Evolutionary conservation across 2,329 filamentous ascomycete genomes (phyloP), one percentile per base, ranked within the genome.

Genomic region (Alternaria hordeiaustralica): DNA sequence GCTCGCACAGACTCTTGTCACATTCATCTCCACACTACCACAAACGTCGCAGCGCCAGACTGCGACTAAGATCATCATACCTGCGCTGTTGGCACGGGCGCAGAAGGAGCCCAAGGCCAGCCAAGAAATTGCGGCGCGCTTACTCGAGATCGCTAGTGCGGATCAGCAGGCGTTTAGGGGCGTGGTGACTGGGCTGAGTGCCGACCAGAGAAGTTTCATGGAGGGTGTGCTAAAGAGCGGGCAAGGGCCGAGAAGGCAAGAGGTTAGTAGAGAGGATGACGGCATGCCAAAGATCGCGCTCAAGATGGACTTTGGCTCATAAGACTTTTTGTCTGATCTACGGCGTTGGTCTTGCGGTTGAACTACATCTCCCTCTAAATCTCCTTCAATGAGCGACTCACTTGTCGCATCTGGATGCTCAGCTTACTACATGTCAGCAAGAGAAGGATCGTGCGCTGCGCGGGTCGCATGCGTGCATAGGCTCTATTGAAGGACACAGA

Each of bases 201-300:
- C 87, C 33, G 89, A 87, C 20, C 90, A 95, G 78, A 92, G 90
- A 77, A 82, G 84, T 0, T 90, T 96, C 68, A 87, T 98, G 82
- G 95, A 97, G 81, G 89, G 90, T 68, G 90, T 97, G 15, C 88
- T 97, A 64, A 87, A 89, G 78, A 88, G 86, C 23, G 82, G 87
- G 79, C 68, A 82, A 78, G 72, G 71, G 73, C 70, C 76, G 75
- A 76, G 63, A 73, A 81, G 46, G 55, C 84, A 82, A 62, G 82
- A 84, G 61, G 86, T 83, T 57, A 87, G 83, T 30, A 87, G 83
- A 26, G 88, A 88, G 54, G 82, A 83, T 51, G 82, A 83, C 53
- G 83, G 80, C 46, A 83, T 85, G 79, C 96, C 96, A 12, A 96
- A 85, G 67, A 99, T 99, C 85, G 93, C 93, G 58, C 81, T 99